Percentiles rank a stretch among this genome's conserved stretches.
phyloP scores from a whole-genome alignment of 2,329 filamentous ascomycete species.

The Neophaeococcomyces mojaviensis region DNA sequence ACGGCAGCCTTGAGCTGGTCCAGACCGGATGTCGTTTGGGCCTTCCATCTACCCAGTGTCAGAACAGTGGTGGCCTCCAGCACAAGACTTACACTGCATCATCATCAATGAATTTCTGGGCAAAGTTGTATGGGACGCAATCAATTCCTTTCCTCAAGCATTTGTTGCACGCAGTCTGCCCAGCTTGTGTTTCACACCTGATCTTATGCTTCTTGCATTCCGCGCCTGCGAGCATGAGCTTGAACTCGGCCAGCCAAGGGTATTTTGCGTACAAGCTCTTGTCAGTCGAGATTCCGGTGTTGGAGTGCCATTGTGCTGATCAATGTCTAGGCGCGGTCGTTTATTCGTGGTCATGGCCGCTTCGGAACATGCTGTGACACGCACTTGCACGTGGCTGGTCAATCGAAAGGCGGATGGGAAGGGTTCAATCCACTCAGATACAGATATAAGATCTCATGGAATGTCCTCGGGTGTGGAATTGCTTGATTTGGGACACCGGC shows the following conservation, averaged over 20 bases:
- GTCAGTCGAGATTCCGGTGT: slow-evolving; percentile 1
- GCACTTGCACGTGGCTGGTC: no score
- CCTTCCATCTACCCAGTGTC: slow-evolving; percentile 36
- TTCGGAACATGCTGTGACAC: no score
- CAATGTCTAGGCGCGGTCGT: slow-evolving; percentile 1
- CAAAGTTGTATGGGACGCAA: slow-evolving; percentile 49
- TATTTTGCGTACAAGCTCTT: neutral
- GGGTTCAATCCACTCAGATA: no score
- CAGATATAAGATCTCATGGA: no score
- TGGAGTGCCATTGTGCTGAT: neutral
- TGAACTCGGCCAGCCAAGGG: neutral
- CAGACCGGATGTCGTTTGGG: slow-evolving; percentile 34
- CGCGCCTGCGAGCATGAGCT: slow-evolving; percentile 27
- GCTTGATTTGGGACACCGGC: no score
- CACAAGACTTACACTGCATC: slow-evolving; percentile 41
- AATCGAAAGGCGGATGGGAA: no score
- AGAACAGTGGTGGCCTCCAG: slow-evolving; percentile 6
- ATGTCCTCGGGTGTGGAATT: no score
- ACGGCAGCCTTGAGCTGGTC: slow-evolving; percentile 39
- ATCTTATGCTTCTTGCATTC: slow-evolving; percentile 50
- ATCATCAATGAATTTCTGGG: slow-evolving; percentile 49
- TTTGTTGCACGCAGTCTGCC: slow-evolving; percentile 41
- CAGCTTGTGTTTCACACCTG: slow-evolving; percentile 44
- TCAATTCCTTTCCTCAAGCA: slow-evolving; percentile 44
- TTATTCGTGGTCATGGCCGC: slow-evolving; percentile 1